phyloP scores from a whole-genome alignment of 73 alveolate genomes.

The Paramecium caudatum region DNA sequence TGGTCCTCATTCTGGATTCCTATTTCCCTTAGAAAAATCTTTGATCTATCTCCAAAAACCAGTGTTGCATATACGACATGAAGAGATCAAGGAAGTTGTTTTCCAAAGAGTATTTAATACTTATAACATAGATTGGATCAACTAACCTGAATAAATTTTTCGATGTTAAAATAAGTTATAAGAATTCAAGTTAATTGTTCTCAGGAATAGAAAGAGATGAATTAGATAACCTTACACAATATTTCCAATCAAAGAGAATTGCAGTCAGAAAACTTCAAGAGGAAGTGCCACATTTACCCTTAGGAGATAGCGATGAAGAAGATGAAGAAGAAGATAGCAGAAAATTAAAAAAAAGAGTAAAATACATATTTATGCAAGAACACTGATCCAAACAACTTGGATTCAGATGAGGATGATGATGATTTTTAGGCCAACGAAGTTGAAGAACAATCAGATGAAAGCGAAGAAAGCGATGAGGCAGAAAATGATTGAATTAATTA shows the following conservation, averaged over 20 bases:
- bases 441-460: slow-evolving; percentile 5
- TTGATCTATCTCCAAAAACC: slow-evolving; percentile 19
- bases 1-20: slow-evolving; percentile 60
- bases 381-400: neutral
- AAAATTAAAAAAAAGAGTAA: neutral
- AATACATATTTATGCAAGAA: neutral
- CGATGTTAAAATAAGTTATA: neutral
- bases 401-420: slow-evolving; percentile 62
- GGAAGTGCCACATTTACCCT: neutral
- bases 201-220: slow-evolving; percentile 44
- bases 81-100: slow-evolving; percentile 23
- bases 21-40: slow-evolving; percentile 61
- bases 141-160: slow-evolving; percentile 22
- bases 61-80: neutral
- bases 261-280: slow-evolving; percentile 18
- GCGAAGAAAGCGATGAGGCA: neutral
- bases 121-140: neutral
- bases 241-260: neutral
- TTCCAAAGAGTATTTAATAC: neutral
- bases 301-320: neutral
- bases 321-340: slow-evolving; percentile 29
- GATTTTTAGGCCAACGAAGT: slow-evolving; percentile 30
- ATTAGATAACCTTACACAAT: slow-evolving; percentile 20
- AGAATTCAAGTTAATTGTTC: slow-evolving; percentile 8
- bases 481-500: neutral